A percentile compares a stretch with the other conserved stretches of the same genome.
phyloP scores from a whole-genome alignment of 352 stramenopile species.

The Globisporangium irregulare region DNA sequence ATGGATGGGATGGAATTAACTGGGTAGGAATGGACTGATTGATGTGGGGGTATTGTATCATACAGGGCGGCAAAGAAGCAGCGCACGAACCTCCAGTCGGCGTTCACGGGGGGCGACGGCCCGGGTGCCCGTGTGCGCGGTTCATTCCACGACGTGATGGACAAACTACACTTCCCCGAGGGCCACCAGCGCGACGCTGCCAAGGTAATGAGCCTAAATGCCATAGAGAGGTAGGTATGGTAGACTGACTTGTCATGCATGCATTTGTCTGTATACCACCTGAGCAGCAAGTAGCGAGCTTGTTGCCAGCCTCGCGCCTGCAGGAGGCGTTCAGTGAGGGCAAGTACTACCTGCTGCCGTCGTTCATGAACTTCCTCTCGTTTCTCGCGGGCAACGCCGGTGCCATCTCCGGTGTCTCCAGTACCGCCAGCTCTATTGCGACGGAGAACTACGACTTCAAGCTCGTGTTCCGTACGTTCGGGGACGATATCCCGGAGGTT shows the following conservation, averaged over 20 bases:
- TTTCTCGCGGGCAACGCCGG: conserved; percentile 28
- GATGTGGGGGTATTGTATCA: neutral
- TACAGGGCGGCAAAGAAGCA: conserved; percentile 65
- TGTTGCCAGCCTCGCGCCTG: conserved; percentile 45
- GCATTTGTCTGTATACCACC: neutral
- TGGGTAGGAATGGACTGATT: neutral
- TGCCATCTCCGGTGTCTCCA: neutral
- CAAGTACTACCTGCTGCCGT: conserved; percentile 81
- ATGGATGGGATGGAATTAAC: neutral
- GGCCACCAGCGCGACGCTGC: conserved; percentile 46
- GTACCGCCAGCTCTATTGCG: neutral
- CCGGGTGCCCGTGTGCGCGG: conserved; percentile 39
- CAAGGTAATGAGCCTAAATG: conserved; percentile 18
- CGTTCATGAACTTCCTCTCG: conserved; percentile 68
- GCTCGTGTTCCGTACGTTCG: conserved; percentile 81
- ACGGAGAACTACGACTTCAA: conserved; percentile 38
- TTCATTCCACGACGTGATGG: conserved; percentile 74
- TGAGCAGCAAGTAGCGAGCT: conserved; percentile 26
- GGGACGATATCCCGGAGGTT: conserved; percentile 74
- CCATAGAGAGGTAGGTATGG: neutral
- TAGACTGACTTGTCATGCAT: neutral
- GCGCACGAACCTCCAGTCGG: conserved; percentile 69
- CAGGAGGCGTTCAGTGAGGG: conserved; percentile 71
- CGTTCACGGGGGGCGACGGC: conserved; percentile 52
- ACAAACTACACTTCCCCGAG: conserved; percentile 64